A percentile compares a stretch with the other conserved stretches of the same genome.
Evolutionary conservation across 306 rosid species (phyloP).

Genomic region (Sicyos edulis): DNA sequence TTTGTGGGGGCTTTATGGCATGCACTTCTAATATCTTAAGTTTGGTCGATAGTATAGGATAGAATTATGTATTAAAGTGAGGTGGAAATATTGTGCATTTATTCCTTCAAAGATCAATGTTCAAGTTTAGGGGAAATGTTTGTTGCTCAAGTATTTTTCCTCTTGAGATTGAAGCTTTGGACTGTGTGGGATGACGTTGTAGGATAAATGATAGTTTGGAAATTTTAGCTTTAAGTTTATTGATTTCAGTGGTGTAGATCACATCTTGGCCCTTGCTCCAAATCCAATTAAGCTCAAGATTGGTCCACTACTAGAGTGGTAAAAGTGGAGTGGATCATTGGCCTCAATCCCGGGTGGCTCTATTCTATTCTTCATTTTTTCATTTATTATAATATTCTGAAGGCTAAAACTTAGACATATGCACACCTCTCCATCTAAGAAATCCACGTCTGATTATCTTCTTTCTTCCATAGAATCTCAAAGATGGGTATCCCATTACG

Average conservation of each 20-base stretch:
- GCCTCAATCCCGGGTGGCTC: neutral
- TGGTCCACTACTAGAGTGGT: neutral
- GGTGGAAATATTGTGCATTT: neutral
- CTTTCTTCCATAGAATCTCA: conserved; percentile 1
- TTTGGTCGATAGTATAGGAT: neutral
- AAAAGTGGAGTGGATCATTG: neutral
- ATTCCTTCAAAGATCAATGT: conserved; percentile 13
- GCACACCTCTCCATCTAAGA: neutral
- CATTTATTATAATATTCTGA: neutral
- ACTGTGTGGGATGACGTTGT: neutral
- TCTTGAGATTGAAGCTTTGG: neutral
- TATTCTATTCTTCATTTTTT: neutral
- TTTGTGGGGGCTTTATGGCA: neutral
- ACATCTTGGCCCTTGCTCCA: too few relatives aligned
- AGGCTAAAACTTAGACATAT: neutral
- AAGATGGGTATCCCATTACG: conserved; percentile 8
- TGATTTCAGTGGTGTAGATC: neutral
- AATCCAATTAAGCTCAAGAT: neutral
- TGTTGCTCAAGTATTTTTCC: neutral
- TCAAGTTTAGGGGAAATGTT: neutral
- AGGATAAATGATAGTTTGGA: neutral
- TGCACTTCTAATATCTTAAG: neutral
- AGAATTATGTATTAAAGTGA: neutral
- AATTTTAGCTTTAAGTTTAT: neutral
- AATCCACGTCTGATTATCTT: neutral